Conservation (phyloP, 2,329 filamentous ascomycete genomes). For the Penicillium hordei region DNA sequence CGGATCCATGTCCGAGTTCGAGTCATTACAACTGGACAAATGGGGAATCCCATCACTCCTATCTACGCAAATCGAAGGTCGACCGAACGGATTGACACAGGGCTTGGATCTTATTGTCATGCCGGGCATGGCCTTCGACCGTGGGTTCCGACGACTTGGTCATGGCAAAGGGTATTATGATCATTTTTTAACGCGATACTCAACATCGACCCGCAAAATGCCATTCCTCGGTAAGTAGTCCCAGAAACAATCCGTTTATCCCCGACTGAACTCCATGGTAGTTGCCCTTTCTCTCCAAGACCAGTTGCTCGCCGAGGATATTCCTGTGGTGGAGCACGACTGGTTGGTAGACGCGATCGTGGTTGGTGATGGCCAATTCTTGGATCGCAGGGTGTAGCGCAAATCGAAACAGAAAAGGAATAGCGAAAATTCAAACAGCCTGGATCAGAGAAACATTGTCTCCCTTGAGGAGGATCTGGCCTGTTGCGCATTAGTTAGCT, state of each 20-base stretch:
- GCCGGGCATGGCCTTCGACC: slow-evolving; percentile 91
- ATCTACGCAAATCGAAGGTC: slow-evolving; percentile 60
- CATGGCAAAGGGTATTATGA: slow-evolving; percentile 98
- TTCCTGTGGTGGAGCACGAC: slow-evolving; percentile 76
- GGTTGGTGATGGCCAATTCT: slow-evolving; percentile 65
- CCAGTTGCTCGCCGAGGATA: slow-evolving; percentile 70
- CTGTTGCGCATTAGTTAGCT: slow-evolving; percentile 43
- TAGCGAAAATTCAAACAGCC: slow-evolving; percentile 37
- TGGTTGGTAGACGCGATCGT: slow-evolving; percentile 76
- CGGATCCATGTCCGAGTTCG: slow-evolving; percentile 71
- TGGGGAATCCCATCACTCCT: slow-evolving; percentile 95
- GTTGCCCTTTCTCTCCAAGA: slow-evolving; percentile 82
- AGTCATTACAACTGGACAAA: slow-evolving; percentile 70
- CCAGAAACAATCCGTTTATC: slow-evolving; percentile 17
- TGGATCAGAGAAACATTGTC: slow-evolving; percentile 86
- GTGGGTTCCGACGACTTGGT: slow-evolving; percentile 71
- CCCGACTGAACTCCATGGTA: slow-evolving; percentile 39
- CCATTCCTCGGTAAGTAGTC: slow-evolving; percentile 58
- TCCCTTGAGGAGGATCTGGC: slow-evolving; percentile 82
- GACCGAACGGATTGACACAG: slow-evolving; percentile 66
- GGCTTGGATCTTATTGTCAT: slow-evolving; percentile 83
- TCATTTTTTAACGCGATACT: slow-evolving; percentile 79
- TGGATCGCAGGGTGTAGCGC: slow-evolving; percentile 33
- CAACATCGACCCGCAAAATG: slow-evolving; percentile 48
- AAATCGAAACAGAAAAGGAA: slow-evolving; percentile 17